phyloP scores from a whole-genome alignment of 176 grass and related monocot species.

The Hsuehochloa calcarea region DNA sequence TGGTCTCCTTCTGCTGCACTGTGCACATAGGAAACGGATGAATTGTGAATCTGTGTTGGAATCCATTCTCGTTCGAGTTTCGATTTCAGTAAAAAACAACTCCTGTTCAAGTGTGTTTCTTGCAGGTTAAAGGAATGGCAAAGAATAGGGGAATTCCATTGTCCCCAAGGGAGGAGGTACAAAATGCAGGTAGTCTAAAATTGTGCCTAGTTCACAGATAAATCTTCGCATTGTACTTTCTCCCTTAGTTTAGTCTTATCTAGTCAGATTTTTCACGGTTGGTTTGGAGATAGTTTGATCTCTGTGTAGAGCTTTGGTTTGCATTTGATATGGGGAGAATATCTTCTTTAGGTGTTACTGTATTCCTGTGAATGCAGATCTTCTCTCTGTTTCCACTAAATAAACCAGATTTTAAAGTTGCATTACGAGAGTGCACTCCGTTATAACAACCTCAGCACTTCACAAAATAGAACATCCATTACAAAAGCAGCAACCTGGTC shows the following conservation, averaged over 20 bases:
- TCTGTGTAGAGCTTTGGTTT: conserved; percentile 2
- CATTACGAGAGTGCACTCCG: not conserved
- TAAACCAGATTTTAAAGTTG: not conserved
- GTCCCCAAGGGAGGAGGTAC: conserved; percentile 62
- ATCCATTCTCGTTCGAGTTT: not conserved
- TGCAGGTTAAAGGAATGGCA: conserved; percentile 92
- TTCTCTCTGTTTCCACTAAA: not conserved
- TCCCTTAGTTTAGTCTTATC: not conserved
- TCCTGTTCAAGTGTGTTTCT: not conserved
- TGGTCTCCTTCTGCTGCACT: not conserved
- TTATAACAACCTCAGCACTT: not conserved
- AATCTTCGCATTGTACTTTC: not conserved
- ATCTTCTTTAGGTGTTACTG: not conserved
- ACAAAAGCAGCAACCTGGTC: not conserved
- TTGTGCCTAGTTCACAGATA: not conserved
- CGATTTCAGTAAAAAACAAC: not conserved
- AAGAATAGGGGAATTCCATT: conserved; percentile 62
- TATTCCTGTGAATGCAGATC: not conserved
- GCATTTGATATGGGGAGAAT: not conserved
- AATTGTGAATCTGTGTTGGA: not conserved
- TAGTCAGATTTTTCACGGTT: not conserved
- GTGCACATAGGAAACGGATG: not conserved
- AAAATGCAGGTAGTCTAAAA: conserved; percentile 66
- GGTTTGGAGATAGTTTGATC: not conserved
- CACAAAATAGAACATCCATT: not conserved